Evolutionary conservation across 805 yeast species (phyloP).

Genomic region (Blastobotrys terrestris): DNA sequence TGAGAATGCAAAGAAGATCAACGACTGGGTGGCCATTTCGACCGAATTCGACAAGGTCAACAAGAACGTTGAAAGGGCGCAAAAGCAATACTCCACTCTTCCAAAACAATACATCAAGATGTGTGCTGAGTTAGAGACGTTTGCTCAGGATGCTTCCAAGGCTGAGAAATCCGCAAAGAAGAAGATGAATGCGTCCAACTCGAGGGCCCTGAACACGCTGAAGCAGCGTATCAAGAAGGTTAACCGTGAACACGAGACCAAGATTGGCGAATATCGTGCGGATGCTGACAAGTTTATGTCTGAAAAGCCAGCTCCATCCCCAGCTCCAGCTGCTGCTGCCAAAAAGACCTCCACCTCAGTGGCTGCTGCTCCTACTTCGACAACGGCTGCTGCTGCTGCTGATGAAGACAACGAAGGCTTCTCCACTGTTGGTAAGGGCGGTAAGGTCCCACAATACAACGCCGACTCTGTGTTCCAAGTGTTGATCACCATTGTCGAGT

Average conservation of each 20-base stretch:
- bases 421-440: conserved; percentile 35
- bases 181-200: conserved; percentile 73
- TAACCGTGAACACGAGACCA: conserved; percentile 57
- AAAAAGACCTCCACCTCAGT: conserved; percentile 26
- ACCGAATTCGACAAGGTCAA: conserved; percentile 71
- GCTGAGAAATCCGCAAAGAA: conserved; percentile 51
- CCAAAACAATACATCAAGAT: conserved; percentile 69
- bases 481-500: conserved; percentile 69
- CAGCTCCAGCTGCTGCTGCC: conserved; percentile 23
- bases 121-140: conserved; percentile 66
- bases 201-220: conserved; percentile 80
- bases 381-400: conserved; percentile 22
- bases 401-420: conserved; percentile 35
- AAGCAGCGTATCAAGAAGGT: conserved; percentile 85
- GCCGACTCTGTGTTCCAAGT: conserved; percentile 58
- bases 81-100: conserved; percentile 67
- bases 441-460: conserved; percentile 32
- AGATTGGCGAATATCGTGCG: conserved; percentile 53
- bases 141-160: conserved; percentile 46
- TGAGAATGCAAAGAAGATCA: conserved; percentile 59
- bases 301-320: conserved; percentile 28
- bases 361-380: conserved; percentile 29
- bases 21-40: conserved; percentile 74
- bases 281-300: conserved; percentile 70
- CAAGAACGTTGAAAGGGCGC: conserved; percentile 58